Conservation (phyloP, 306 rosid genomes). For the Mimosa bimucronata region DNA sequence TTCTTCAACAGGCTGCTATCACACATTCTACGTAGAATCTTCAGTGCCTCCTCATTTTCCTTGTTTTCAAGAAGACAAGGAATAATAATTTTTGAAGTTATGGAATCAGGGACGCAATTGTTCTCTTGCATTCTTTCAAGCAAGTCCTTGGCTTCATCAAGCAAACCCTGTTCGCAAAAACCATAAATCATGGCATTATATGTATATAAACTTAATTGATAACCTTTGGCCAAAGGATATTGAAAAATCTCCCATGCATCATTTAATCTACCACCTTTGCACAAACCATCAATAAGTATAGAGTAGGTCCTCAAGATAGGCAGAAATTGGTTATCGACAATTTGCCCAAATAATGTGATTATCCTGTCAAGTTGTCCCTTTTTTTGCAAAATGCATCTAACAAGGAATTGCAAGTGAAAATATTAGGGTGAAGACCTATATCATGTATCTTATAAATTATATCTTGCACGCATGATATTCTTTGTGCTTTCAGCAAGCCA, state of each 20-base stretch:
- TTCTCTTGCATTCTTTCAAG: no score
- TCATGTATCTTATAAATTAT: neutral
- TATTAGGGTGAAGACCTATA: neutral
- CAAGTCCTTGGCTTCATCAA: neutral
- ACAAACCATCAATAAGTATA: constrained; percentile 31
- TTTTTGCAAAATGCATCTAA: constrained; percentile 42
- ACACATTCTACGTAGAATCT: neutral
- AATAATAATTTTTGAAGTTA: neutral
- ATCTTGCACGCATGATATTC: neutral
- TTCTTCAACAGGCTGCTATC: neutral
- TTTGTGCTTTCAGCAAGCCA: neutral
- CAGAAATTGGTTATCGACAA: neutral
- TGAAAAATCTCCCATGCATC: constrained; percentile 18
- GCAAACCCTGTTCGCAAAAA: constrained; percentile 11
- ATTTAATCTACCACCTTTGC: constrained; percentile 3
- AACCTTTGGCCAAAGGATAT: constrained; percentile 8
- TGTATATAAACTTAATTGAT: neutral
- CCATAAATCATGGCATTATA: constrained; percentile 17
- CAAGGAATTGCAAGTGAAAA: constrained; percentile 35
- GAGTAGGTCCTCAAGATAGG: neutral
- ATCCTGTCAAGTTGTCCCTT: constrained; percentile 27
- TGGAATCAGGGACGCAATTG: no score
- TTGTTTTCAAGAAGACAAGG: neutral
- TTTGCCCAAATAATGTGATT: constrained; percentile 31
- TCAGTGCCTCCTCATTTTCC: neutral